These are phyloP conservation scores for Lasiodiplodia sp. DNA, from an alignment of 2,329 filamentous ascomycete species.

Conservation along the genomic window DNA sequence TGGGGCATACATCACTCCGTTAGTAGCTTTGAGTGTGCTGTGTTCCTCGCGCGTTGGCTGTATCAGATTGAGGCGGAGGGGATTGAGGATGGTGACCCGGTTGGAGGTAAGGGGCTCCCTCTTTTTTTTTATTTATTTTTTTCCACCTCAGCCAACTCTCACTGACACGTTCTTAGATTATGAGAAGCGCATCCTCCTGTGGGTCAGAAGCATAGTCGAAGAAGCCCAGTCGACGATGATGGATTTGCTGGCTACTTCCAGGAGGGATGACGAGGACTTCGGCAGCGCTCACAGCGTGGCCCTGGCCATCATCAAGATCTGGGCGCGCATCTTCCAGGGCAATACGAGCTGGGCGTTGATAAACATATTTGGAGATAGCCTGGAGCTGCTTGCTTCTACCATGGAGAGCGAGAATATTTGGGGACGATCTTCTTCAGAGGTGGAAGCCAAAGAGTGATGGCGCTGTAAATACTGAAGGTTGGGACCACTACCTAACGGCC, in stretches of 20 bases:
- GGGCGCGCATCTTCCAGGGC: constrained; percentile 57
- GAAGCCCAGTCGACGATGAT: constrained; percentile 49
- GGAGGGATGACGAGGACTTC: constrained; percentile 33
- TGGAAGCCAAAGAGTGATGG: no score
- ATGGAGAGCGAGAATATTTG: neutral
- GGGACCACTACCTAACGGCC: no score
- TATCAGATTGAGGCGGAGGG: constrained; percentile 37
- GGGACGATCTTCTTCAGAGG: no score
- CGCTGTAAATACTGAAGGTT: no score
- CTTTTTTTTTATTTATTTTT: neutral
- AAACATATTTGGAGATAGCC: constrained; percentile 53
- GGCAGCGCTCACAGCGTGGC: constrained; percentile 44
- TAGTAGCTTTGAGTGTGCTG: constrained; percentile 62
- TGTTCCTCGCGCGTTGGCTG: constrained; percentile 61
- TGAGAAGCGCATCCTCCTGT: constrained; percentile 56
- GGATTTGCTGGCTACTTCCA: constrained; percentile 37
- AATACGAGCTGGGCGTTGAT: constrained; percentile 60
- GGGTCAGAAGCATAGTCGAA: constrained; percentile 56
- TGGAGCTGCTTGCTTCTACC: constrained; percentile 38
- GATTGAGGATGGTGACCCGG: constrained; percentile 26
- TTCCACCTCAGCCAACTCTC: neutral
- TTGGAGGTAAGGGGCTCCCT: constrained; percentile 33
- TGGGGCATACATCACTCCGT: constrained; percentile 66
- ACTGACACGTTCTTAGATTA: constrained; percentile 32
- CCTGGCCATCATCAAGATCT: constrained; percentile 54